Conservation (phyloP, 306 rosid genomes). For the Cucurbita pepo region DNA sequence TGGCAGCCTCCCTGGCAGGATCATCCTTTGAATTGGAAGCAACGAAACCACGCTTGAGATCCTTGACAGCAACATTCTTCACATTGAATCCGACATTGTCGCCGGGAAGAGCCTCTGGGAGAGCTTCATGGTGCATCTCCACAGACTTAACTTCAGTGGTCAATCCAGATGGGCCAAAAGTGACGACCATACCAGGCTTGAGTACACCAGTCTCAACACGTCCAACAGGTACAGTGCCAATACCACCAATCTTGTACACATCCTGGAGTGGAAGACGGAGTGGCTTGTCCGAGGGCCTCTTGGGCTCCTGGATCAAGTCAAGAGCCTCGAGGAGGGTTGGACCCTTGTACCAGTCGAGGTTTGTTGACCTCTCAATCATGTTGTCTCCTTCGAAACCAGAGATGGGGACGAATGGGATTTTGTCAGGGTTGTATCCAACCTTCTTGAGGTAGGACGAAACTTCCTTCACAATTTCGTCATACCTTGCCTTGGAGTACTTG, state of each 20-base stretch:
- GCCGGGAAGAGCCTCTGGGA: constrained; percentile 18
- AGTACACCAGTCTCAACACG: constrained; percentile 21
- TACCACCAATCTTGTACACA: constrained; percentile 24
- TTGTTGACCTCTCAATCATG: constrained; percentile 19
- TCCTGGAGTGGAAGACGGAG: constrained; percentile 19
- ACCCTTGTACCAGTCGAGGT: constrained; percentile 23
- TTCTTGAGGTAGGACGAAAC: constrained; percentile 18
- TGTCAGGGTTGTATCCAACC: constrained; percentile 21
- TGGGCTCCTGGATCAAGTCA: constrained; percentile 15
- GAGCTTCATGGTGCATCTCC: constrained; percentile 30
- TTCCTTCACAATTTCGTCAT: constrained; percentile 21
- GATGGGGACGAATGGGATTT: constrained; percentile 20
- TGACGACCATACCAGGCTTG: constrained; percentile 20
- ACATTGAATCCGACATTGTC: constrained; percentile 30
- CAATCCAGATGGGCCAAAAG: constrained; percentile 18
- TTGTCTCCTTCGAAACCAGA: constrained; percentile 28
- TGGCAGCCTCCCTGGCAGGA: constrained; percentile 20
- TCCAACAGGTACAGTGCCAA: constrained; percentile 25
- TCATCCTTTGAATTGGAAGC: constrained; percentile 26
- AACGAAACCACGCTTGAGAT: constrained; percentile 27
- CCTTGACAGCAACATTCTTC: constrained; percentile 29
- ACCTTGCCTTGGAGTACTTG: constrained; percentile 21
- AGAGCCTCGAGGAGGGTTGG: constrained; percentile 22
- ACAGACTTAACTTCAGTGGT: constrained; percentile 30
- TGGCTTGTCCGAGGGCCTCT: constrained; percentile 25